Conservation (phyloP, 2,329 filamentous ascomycete species). For the Sporothrix pseudoabietina region DNA sequence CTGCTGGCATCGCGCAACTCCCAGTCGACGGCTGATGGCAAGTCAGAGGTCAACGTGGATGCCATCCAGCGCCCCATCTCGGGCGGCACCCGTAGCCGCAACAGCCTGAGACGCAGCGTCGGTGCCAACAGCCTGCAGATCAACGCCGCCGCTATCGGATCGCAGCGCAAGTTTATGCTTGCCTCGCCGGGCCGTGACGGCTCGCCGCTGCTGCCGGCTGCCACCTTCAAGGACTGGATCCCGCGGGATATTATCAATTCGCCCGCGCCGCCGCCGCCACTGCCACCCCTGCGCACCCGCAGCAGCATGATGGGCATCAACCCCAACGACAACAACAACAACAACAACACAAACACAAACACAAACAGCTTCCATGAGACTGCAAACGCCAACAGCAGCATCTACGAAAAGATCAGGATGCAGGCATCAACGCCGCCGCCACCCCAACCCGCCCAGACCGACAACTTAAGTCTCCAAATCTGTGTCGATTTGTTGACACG, state of each 20-base stretch:
- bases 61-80: not conserved
- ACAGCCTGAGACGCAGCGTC: conserved; percentile 14
- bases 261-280: conserved; percentile 4
- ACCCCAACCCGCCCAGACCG: conserved; percentile 35
- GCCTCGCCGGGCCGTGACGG: not conserved
- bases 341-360: not conserved
- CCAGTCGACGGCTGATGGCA: conserved; percentile 40
- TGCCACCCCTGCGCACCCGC: conserved; percentile 23
- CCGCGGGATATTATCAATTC: not conserved
- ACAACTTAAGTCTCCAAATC: conserved; percentile 52
- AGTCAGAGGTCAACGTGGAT: conserved; percentile 37
- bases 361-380: not conserved
- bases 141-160: not conserved
- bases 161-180: conserved; percentile 25
- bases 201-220: not conserved
- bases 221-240: not conserved
- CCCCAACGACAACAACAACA: not conserved
- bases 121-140: not conserved
- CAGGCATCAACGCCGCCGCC: conserved; percentile 21
- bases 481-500: conserved; percentile 54
- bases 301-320: conserved; percentile 8
- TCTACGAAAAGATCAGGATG: conserved; percentile 3
- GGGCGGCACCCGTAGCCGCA: not conserved
- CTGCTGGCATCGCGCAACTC: conserved; percentile 49
- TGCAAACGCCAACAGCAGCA: not conserved